Evolutionary conservation across 495 filamentous ascomycete species (phyloP), one percentile per base, ranked within the genome.

Genomic region (Podospora bellae-mahoneyi): DNA sequence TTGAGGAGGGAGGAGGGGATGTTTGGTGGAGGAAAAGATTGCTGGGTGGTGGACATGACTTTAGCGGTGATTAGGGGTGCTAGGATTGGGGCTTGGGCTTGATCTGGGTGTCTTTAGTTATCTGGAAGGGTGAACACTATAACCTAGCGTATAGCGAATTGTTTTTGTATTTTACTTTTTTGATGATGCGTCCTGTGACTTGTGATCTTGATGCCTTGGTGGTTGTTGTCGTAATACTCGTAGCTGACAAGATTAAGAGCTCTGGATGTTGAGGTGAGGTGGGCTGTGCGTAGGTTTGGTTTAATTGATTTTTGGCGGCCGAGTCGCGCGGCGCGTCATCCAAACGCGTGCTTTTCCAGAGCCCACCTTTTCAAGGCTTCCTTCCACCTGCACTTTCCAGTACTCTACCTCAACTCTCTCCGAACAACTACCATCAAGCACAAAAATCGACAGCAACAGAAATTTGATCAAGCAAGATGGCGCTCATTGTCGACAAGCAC

Each of bases 401-500:
- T 23, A 23, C 2, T 23, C 23, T 23, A 23, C 23, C 23, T 23
- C 23, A 23, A 23, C 32, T 10, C 34, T 30, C 28, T 62, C 56
- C 59, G 10, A 57, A 61, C 5, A 16, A 28, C 62, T 16, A 39
- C 19, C 23, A 20, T 34, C n/a, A 6, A 32, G 2, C 15, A 60
- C 55, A 48, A 60, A 26, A 60, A 58, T 16, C 58, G 10, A 18
- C 32, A 39, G 44, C 13, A 62, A 54, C 59, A 13, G 34, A 10
- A 48, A 32, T 3, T 48, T 2, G 5, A 68, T 53, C 15, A 23
- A 23, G 23, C 60, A 77, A 56, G 16, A 86, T 87, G 85, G 84
- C 85, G 65, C 87, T 99, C 30, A 90, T 97, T 54, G 94, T 99
- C 15, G 95, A 99, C 77, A 97, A 95, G 74, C 89, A 97, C 76